A percentile compares a stretch with the other conserved stretches of the same genome.
Evolutionary conservation across 2,329 filamentous ascomycete genomes (phyloP).

Genomic region (Aspergillus vadensis): DNA sequence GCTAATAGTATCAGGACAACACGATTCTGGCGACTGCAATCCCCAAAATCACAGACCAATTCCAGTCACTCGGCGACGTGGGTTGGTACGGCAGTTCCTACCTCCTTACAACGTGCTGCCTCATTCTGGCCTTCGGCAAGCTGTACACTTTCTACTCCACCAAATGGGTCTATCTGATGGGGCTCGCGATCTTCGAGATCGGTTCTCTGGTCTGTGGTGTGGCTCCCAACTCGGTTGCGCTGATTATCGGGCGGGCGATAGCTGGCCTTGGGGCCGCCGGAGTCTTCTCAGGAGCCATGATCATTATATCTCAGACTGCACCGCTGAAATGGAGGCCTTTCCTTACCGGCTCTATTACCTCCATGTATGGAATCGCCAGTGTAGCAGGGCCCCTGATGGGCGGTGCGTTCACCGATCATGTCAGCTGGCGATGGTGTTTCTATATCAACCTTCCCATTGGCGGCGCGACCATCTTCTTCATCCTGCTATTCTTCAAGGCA

Average conservation of each 20-base stretch:
- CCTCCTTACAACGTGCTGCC: slow-evolving; percentile 46
- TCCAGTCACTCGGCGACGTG: slow-evolving; percentile 49
- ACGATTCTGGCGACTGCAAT: slow-evolving; percentile 52
- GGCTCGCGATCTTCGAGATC: slow-evolving; percentile 46
- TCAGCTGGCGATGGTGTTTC: slow-evolving; percentile 46
- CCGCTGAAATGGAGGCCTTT: slow-evolving; percentile 44
- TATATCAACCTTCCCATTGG: slow-evolving; percentile 60
- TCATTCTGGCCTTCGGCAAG: slow-evolving; percentile 48
- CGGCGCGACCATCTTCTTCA: slow-evolving; percentile 46
- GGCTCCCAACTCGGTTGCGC: slow-evolving; percentile 39
- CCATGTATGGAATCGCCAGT: slow-evolving; percentile 47
- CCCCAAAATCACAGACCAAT: slow-evolving; percentile 51
- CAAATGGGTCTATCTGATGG: slow-evolving; percentile 46
- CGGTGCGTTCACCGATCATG: slow-evolving; percentile 21
- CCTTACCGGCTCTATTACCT: slow-evolving; percentile 45
- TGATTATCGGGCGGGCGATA: slow-evolving; percentile 47
- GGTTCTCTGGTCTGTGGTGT: slow-evolving; percentile 44
- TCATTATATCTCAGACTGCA: slow-evolving; percentile 45
- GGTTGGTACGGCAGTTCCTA: slow-evolving; percentile 53
- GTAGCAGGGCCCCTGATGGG: slow-evolving; percentile 43
- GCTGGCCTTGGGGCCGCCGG: slow-evolving; percentile 44
- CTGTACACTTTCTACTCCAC: slow-evolving; percentile 47
- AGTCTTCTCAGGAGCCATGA: slow-evolving; percentile 42
- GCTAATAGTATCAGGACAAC: slow-evolving; percentile 33
- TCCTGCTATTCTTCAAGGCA: slow-evolving; percentile 38